These are phyloP conservation scores for Fusarium buharicum DNA, from an alignment of 2,329 filamentous ascomycete genomes.

Conservation along the genomic window DNA sequence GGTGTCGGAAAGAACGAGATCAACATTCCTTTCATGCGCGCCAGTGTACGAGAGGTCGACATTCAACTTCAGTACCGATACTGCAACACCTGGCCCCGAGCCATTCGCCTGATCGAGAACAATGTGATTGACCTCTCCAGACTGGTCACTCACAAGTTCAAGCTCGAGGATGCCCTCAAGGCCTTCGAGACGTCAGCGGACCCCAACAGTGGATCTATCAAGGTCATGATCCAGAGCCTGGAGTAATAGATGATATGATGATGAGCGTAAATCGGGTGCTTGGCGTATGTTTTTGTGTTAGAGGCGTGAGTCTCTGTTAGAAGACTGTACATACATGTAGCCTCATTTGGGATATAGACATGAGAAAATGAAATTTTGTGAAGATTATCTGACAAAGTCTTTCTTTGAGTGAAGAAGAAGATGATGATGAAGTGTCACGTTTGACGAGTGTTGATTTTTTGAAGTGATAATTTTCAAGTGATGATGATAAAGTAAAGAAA, in stretches of 20 bases:
- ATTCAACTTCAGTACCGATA: slow-evolving; percentile 98
- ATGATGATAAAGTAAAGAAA: not conserved
- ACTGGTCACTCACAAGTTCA: slow-evolving; percentile 88
- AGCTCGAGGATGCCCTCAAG: slow-evolving; percentile 85
- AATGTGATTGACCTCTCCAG: slow-evolving; percentile 83
- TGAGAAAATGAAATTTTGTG: slow-evolving; percentile 22
- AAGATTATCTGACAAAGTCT: not conserved
- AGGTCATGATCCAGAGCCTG: slow-evolving; percentile 89
- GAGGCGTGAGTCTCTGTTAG: slow-evolving; percentile 36
- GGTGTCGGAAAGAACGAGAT: slow-evolving; percentile 96
- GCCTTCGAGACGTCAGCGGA: slow-evolving; percentile 91
- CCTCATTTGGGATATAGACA: slow-evolving; percentile 39
- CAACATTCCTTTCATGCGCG: slow-evolving; percentile 93
- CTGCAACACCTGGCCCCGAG: slow-evolving; percentile 93
- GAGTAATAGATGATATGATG: slow-evolving; percentile 52
- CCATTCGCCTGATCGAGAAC: slow-evolving; percentile 86
- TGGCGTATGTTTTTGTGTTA: slow-evolving; percentile 41
- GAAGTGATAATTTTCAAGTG: not conserved
- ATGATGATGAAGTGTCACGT: not conserved
- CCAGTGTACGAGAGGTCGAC: slow-evolving; percentile 91
- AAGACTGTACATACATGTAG: slow-evolving; percentile 22
- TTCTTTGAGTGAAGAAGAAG: not conserved
- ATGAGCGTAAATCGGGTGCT: slow-evolving; percentile 36
- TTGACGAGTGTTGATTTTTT: not conserved
- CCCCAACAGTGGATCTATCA: slow-evolving; percentile 93